These are phyloP conservation scores for Saccharomycopsis synnaedendra DNA, from an alignment of 805 yeast genomes.

Conservation along the genomic window DNA sequence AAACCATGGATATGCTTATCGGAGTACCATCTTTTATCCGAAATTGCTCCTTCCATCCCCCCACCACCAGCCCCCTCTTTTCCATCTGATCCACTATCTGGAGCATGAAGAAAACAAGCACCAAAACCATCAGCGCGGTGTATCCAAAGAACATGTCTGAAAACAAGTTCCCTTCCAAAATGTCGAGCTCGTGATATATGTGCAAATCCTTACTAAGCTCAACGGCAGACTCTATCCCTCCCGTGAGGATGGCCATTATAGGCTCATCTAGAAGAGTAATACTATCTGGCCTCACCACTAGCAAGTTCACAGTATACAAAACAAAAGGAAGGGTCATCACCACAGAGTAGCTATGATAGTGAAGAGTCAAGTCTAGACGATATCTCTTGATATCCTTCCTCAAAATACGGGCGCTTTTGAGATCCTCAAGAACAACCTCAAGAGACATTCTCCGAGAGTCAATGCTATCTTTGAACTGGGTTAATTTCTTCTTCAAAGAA, in stretches of 20 bases:
- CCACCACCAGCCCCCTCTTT: background rate
- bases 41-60: background rate
- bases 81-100: conserved; percentile 8
- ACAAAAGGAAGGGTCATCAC: conserved; percentile 33
- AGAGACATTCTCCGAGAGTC: conserved; percentile 15
- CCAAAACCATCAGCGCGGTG: conserved; percentile 30
- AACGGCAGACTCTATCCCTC: conserved; percentile 31
- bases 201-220: conserved; percentile 28
- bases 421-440: background rate
- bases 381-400: conserved; percentile 24
- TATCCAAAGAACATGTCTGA: conserved; percentile 34
- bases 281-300: conserved; percentile 22
- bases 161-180: conserved; percentile 34
- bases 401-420: conserved; percentile 20
- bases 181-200: conserved; percentile 25
- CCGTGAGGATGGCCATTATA: conserved; percentile 27
- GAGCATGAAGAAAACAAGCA: conserved; percentile 28
- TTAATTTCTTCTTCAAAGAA: conserved; percentile 25
- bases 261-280: conserved; percentile 30
- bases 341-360: conserved; percentile 30
- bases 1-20: conserved; percentile 17
- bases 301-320: conserved; percentile 26
- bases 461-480: conserved; percentile 25
- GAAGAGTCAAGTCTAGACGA: conserved; percentile 31
- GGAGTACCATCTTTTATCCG: conserved; percentile 1